Base-by-base conservation (phyloP, 495 filamentous ascomycete genomes). In the Articulospora tetracladia region DNA sequence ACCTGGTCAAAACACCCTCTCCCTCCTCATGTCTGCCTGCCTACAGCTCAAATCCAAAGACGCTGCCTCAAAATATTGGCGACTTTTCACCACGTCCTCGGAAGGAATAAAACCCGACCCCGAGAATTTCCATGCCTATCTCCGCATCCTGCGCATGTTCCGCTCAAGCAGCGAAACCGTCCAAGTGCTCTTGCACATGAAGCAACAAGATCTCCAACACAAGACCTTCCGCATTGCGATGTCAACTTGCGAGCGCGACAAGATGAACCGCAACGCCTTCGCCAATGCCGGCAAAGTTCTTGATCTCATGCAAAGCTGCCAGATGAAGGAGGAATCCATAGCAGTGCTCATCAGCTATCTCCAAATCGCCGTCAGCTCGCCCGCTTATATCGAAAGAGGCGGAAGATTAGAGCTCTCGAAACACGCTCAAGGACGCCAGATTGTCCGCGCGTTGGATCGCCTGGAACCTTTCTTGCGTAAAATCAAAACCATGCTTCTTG, bases 181-280 rank as follows among this genome's bases (percentile, higher is more conserved):
- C 39, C 69, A 77, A 0, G 59, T 86, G 3, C 61, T 96, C n/a
- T 68, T 71, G 7, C 68, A 80, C 0, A 78, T 84, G 69, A 76
- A 79, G 7, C 52, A 58, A 2, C 63, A 71, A 6, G 34, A 74
- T 26, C 55, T 79, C 20, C 71, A 69, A 19, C 62, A 70, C 3
- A 81, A 82, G 49, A 83, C 82, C 19, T 90, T 93, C 73, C 83
- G 84, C 51, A 82, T 91, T 36, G 91, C 86, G 27, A 80, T 96
- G 68, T 77, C 74, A 39, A 73, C 77, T 44, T 96, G 91, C 68
- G 73, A 76, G 20, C 77, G 87, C 41, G 90, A 96, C 74, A 82
- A 80, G 59, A 79, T 81, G 24, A 96, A 95, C 71, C 68, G 64
- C n/a, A 77, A 82, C 36, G 78, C 83, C 12, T 77, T 91, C 55